Conservation (phyloP, 768 basidiomycete species). For the Lactarius quietus region DNA sequence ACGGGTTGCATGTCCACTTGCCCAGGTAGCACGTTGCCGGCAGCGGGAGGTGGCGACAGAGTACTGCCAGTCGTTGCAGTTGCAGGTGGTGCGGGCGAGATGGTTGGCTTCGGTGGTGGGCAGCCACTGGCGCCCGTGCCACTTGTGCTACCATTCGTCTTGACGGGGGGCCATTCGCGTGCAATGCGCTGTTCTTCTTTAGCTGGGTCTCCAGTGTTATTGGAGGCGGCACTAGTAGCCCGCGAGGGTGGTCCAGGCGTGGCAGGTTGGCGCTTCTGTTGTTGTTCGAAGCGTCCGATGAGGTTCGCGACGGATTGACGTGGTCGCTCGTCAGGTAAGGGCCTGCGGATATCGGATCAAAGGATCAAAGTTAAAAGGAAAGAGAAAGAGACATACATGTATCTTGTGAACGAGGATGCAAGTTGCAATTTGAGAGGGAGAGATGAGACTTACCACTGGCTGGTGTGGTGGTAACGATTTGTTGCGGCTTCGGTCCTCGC, state of each 20-base stretch:
- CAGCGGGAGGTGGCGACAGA: neutral
- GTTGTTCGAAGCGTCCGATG: conserved; percentile 84
- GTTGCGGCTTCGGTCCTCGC: neutral
- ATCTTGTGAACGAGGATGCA: neutral
- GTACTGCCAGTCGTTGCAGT: neutral
- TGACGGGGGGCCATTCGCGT: conserved; percentile 67
- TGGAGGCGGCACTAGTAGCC: conserved; percentile 64
- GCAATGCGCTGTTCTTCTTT: conserved; percentile 68
- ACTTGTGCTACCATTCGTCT: conserved; percentile 10
- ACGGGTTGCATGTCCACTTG: neutral
- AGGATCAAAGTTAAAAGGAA: conserved; percentile 1
- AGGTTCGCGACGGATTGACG: conserved; percentile 86
- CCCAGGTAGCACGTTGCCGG: neutral
- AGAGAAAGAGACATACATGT: conserved; percentile 15
- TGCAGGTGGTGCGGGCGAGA: conserved; percentile 5
- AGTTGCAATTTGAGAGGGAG: neutral
- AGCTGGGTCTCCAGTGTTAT: conserved; percentile 57
- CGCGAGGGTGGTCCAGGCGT: conserved; percentile 37
- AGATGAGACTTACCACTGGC: neutral
- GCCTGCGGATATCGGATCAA: conserved; percentile 44
- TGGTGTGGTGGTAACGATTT: neutral
- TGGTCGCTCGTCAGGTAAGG: conserved; percentile 83
- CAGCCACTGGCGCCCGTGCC: neutral
- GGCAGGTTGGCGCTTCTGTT: conserved; percentile 55
- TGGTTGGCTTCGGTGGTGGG: neutral